These are phyloP conservation scores for Gossypium turneri DNA, from an alignment of 345 rosid genomes.

Conservation along the genomic window DNA sequence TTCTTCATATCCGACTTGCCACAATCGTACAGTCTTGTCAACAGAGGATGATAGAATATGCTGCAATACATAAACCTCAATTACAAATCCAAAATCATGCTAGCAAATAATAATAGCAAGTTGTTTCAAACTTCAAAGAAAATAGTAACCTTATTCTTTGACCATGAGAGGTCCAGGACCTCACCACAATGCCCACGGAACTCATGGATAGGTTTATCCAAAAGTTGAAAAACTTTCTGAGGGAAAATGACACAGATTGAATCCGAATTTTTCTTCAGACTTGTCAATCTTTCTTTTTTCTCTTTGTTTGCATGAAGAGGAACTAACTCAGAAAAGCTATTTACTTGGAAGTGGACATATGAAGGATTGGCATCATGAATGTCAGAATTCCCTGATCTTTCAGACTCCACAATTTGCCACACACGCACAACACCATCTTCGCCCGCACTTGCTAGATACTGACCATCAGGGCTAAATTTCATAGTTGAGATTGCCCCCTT, in stretches of 20 bases:
- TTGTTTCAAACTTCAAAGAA: slow-evolving; percentile 6
- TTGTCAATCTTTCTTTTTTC: slow-evolving; percentile 22
- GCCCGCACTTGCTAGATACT: slow-evolving; percentile 38
- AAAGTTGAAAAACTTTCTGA: slow-evolving; percentile 29
- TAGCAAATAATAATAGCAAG: not conserved
- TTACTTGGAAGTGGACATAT: slow-evolving; percentile 21
- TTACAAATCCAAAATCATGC: slow-evolving; percentile 10
- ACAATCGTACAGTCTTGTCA: slow-evolving; percentile 51
- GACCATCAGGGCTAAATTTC: slow-evolving; percentile 25
- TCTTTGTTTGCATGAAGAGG: slow-evolving; percentile 24
- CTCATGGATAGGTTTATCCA: slow-evolving; percentile 45
- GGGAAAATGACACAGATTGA: slow-evolving; percentile 40
- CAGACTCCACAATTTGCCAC: slow-evolving; percentile 35
- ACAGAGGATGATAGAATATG: slow-evolving; percentile 42
- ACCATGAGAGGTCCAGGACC: slow-evolving; percentile 51
- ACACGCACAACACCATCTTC: slow-evolving; percentile 34
- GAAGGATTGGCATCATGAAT: slow-evolving; percentile 29
- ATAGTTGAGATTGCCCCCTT: not conserved
- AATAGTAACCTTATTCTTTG: slow-evolving; percentile 33
- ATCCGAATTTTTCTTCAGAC: slow-evolving; percentile 21
- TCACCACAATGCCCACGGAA: slow-evolving; percentile 44
- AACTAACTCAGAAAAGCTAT: slow-evolving; percentile 28
- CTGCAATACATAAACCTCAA: slow-evolving; percentile 23
- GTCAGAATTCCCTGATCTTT: slow-evolving; percentile 19
- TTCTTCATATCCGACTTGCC: slow-evolving; percentile 42